A percentile compares a stretch with the other conserved stretches of the same genome.
phyloP scores from a whole-genome alignment of 257 asterid genomes.

The Capsicum rhomboideum region DNA sequence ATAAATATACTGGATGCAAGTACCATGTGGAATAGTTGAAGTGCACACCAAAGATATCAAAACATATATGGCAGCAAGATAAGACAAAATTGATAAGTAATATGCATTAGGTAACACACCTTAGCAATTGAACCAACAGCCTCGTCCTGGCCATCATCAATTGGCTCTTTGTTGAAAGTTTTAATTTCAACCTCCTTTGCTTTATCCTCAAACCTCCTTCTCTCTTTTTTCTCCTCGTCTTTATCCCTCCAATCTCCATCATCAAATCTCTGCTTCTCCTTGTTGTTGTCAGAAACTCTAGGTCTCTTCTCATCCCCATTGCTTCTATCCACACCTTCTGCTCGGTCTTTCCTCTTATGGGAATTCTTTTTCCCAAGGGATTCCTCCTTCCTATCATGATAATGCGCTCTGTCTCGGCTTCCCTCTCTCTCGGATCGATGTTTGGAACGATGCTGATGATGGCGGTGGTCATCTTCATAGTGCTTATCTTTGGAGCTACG shows the following conservation, averaged over 20 bases:
- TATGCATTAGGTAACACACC: not conserved
- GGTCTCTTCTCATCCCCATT: not conserved
- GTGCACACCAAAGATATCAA: not conserved
- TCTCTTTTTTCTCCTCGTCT: not conserved
- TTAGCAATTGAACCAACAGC: not conserved
- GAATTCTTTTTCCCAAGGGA: not conserved
- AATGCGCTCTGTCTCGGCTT: not conserved
- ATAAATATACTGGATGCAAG: not conserved
- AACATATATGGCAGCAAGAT: not conserved
- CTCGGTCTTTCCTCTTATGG: not conserved
- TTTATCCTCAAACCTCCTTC: not conserved
- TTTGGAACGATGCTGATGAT: not conserved
- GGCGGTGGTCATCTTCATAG: not conserved
- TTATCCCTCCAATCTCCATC: not conserved
- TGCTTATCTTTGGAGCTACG: not conserved
- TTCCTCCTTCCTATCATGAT: not conserved
- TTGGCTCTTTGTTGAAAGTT: too few species aligned
- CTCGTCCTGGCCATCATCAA: not conserved
- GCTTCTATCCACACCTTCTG: not conserved
- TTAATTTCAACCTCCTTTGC: too few species aligned
- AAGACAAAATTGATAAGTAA: too few species aligned
- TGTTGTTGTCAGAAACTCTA: not conserved
- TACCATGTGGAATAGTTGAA: not conserved
- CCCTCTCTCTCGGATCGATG: not conserved
- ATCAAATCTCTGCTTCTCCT: not conserved